A percentile compares a stretch with the other conserved stretches of the same genome.
These are phyloP conservation scores for Coccomyxa subellipsoidea DNA, from an alignment of 163 green algal species.

Conservation along the genomic window DNA sequence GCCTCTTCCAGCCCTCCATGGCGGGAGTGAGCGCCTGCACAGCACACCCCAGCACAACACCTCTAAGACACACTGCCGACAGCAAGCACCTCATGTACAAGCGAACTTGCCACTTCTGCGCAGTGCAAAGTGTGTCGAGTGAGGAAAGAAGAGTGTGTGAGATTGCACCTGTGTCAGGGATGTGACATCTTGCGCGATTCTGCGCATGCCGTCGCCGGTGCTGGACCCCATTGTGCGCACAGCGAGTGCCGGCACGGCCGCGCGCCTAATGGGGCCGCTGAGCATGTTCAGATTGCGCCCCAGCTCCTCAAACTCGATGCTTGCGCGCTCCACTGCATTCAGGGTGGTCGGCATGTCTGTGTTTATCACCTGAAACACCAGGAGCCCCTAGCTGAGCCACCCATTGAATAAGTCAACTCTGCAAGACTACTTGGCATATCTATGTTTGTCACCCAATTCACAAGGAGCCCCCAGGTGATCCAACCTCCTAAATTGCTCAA, in stretches of 20 bases:
- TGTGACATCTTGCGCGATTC: not conserved
- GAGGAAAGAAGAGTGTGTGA: too few species aligned
- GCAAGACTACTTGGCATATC: conserved; percentile 19
- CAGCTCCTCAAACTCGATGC: conserved; percentile 21
- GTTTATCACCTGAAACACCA: conserved; percentile 6
- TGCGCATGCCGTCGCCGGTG: not conserved
- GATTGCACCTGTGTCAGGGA: not conserved
- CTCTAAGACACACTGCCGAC: not conserved
- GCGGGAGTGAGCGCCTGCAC: conserved; percentile 23
- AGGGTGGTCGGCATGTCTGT: conserved; percentile 16
- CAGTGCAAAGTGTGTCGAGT: too few species aligned
- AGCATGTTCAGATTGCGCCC: conserved; percentile 13
- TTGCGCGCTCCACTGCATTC: conserved; percentile 12
- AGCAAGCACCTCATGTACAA: not conserved
- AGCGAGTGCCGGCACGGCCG: not conserved
- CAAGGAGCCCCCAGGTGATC: not conserved
- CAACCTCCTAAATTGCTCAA: too few species aligned
- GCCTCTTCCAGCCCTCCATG: conserved; percentile 27
- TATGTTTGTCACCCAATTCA: conserved; percentile 2
- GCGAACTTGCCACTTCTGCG: too few species aligned
- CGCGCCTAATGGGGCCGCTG: not conserved
- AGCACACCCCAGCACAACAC: not conserved
- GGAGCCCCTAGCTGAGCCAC: too few species aligned
- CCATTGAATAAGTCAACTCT: too few species aligned
- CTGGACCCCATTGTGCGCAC: not conserved